Conservation (phyloP, 495 filamentous ascomycete genomes). For the Penicillium goetzii region DNA sequence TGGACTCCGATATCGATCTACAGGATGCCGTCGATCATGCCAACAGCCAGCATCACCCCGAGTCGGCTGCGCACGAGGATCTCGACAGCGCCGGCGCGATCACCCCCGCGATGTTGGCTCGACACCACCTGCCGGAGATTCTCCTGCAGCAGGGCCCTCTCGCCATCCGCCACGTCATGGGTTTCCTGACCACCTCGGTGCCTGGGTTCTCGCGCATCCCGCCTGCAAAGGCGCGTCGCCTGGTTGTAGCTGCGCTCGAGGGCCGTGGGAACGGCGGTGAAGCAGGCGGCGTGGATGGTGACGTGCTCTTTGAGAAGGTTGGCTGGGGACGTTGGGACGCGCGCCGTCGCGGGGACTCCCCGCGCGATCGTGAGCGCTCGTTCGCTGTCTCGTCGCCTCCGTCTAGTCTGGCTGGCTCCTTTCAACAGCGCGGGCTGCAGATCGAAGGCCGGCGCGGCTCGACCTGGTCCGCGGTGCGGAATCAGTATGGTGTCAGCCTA, state of each 20-base stretch:
- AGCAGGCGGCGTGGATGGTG: conserved; percentile 66
- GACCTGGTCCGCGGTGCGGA: conserved; percentile 53
- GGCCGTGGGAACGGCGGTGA: conserved; percentile 66
- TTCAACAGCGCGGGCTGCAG: conserved; percentile 61
- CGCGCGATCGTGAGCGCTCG: conserved; percentile 47
- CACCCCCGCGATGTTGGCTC: conserved; percentile 83
- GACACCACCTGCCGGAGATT: conserved; percentile 89
- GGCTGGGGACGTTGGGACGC: conserved; percentile 98
- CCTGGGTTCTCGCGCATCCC: conserved; percentile 92
- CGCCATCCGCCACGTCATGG: conserved; percentile 94
- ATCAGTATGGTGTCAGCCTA: conserved; percentile 62
- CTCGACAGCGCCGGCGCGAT: conserved; percentile 79
- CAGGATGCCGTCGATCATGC: conserved; percentile 65
- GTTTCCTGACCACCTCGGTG: conserved; percentile 86
- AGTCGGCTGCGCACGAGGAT: conserved; percentile 42
- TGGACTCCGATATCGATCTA: conserved; percentile 89
- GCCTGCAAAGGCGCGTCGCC: conserved; percentile 85
- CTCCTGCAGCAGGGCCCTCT: conserved; percentile 85
- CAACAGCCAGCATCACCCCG: conserved; percentile 47
- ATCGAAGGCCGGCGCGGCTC: conserved; percentile 52
- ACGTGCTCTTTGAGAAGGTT: conserved; percentile 92
- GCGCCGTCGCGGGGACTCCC: conserved; percentile 66
- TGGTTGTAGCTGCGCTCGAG: conserved; percentile 85
- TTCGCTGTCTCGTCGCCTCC: conserved; percentile 43
- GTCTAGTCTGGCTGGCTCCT: conserved; percentile 57